Percentiles rank a stretch among this genome's conserved stretches.
phyloP scores from a whole-genome alignment of 768 basidiomycete species.

The Amanita rimosa region DNA sequence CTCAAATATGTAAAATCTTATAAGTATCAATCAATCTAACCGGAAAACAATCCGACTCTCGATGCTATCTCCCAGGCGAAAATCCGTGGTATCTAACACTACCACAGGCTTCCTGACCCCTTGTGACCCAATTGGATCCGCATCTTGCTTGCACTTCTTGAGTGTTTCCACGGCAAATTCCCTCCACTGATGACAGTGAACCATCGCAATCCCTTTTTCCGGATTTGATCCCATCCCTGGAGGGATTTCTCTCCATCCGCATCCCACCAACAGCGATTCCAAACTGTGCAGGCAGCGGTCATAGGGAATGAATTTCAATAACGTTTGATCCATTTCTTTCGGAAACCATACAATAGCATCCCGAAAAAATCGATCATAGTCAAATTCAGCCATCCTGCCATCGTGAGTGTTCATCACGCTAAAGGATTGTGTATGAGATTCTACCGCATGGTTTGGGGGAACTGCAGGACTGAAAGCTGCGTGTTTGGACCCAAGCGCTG shows the following conservation, averaged over 20 bases:
- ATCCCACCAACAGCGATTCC: constrained; percentile 33
- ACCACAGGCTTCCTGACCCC: background rate
- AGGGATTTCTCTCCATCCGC: constrained; percentile 25
- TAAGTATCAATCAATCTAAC: background rate
- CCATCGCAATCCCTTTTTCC: constrained; percentile 25
- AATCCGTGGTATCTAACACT: background rate
- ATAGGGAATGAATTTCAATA: constrained; percentile 21
- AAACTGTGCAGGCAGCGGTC: constrained; percentile 28
- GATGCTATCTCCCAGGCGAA: background rate
- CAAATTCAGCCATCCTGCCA: background rate
- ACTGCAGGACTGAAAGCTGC: background rate
- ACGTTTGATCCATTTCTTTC: constrained; percentile 7
- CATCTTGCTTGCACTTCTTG: background rate
- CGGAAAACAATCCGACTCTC: background rate
- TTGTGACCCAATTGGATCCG: background rate
- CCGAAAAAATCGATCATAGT: constrained; percentile 6
- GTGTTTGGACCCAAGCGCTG: background rate
- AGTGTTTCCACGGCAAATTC: constrained; percentile 8
- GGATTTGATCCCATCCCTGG: background rate
- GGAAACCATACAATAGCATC: constrained; percentile 21
- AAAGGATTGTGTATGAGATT: background rate
- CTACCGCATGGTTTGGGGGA: background rate
- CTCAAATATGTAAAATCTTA: too few relatives aligned
- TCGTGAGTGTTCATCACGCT: too few relatives aligned
- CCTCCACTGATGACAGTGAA: constrained; percentile 14